Evolutionary conservation across 2,329 filamentous ascomycete species (phyloP).

Genomic region (Ciborinia camelliae): DNA sequence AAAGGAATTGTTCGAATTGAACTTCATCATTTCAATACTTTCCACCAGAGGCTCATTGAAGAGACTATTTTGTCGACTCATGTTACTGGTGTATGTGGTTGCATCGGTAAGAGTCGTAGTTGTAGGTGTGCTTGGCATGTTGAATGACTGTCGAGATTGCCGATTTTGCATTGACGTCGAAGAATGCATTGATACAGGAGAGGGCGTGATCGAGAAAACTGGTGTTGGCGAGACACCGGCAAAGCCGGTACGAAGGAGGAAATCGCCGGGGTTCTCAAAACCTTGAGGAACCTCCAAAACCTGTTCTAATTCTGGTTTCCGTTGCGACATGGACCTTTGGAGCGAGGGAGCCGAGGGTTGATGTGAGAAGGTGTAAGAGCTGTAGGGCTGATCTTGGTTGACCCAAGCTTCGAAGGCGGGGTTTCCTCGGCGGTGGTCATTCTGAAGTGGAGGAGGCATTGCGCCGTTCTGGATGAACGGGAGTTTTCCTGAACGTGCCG

Average conservation of each 20-base stretch:
- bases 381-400: constrained; percentile 32
- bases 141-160: constrained; percentile 27
- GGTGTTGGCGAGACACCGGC: constrained; percentile 19
- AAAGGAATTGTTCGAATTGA: constrained; percentile 35
- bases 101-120: constrained; percentile 35
- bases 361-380: constrained; percentile 31
- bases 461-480: constrained; percentile 32
- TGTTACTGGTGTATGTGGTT: constrained; percentile 35
- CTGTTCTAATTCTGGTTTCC: constrained; percentile 29
- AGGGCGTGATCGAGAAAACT: constrained; percentile 27
- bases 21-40: constrained; percentile 38
- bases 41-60: constrained; percentile 35
- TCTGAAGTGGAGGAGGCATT: constrained; percentile 29
- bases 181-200: constrained; percentile 11
- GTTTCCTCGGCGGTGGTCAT: constrained; percentile 29
- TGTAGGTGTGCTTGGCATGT: constrained; percentile 35
- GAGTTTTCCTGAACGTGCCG: constrained; percentile 28
- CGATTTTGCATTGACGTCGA: constrained; percentile 20
- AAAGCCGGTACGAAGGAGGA: constrained; percentile 27
- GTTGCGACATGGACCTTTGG: constrained; percentile 28
- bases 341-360: constrained; percentile 21
- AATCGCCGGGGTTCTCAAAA: constrained; percentile 32
- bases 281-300: constrained; percentile 32
- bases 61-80: constrained; percentile 38
- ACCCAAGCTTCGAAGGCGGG: constrained; percentile 31